These are phyloP conservation scores for Komagataella mondaviorum DNA, from an alignment of 805 yeast genomes.

Conservation along the genomic window DNA sequence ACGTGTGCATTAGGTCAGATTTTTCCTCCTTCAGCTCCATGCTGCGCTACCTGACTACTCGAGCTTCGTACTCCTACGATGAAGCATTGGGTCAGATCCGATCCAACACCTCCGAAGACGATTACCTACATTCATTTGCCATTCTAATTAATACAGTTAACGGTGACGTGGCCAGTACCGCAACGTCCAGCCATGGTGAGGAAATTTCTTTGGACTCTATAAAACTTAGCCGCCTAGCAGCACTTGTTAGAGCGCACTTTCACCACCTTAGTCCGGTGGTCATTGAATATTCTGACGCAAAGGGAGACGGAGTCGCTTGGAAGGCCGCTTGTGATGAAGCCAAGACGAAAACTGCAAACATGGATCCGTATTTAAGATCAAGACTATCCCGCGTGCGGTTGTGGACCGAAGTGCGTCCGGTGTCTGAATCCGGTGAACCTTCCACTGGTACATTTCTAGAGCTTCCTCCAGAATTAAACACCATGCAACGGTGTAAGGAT, in stretches of 20 bases:
- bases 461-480: background rate
- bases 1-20: background rate
- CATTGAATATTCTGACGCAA: background rate
- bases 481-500: background rate
- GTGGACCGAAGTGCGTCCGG: background rate
- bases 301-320: background rate
- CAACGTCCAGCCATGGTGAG: constrained; percentile 2
- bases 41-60: background rate
- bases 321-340: background rate
- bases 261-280: constrained; percentile 14
- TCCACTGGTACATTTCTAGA: background rate
- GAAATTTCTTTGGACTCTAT: constrained; percentile 2
- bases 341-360: background rate
- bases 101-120: constrained; percentile 8
- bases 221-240: background rate
- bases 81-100: background rate
- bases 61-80: background rate
- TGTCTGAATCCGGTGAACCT: background rate
- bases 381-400: background rate
- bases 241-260: constrained; percentile 5
- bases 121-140: constrained; percentile 10
- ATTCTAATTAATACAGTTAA: constrained; percentile 8
- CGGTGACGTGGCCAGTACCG: background rate
- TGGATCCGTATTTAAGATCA: background rate
- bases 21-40: background rate